A percentile compares a stretch with the other conserved stretches of the same genome.
Evolutionary conservation across 805 yeast genomes (phyloP).

Genomic region (Saturnispora sanitii): DNA sequence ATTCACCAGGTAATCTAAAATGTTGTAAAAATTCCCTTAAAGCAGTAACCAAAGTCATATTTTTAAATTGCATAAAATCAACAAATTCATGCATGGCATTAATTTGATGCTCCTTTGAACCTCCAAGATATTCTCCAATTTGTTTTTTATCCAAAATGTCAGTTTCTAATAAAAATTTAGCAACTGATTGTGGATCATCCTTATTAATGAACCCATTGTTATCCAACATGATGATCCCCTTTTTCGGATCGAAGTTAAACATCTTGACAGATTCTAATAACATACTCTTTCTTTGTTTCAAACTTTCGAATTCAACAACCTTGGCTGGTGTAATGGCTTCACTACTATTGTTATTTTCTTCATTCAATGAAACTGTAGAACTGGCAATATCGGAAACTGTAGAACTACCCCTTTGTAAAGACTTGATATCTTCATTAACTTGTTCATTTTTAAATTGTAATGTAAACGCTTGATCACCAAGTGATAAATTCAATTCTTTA

Average conservation of each 20-base stretch:
- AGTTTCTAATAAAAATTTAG: constrained; percentile 54
- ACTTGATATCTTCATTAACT: constrained; percentile 2
- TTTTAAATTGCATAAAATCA: constrained; percentile 70
- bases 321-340: constrained; percentile 59
- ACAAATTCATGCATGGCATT: constrained; percentile 90
- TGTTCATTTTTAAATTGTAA: constrained; percentile 5
- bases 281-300: constrained; percentile 75
- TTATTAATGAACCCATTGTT: constrained; percentile 53
- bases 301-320: constrained; percentile 74
- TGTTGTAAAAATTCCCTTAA: constrained; percentile 74
- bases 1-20: constrained; percentile 95
- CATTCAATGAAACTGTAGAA: constrained; percentile 17
- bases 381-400: constrained; percentile 22
- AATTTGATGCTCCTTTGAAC: constrained; percentile 67
- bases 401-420: constrained; percentile 2
- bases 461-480: constrained; percentile 41
- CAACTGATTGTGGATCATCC: constrained; percentile 58
- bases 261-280: constrained; percentile 66
- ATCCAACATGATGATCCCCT: constrained; percentile 58
- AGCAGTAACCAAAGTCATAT: constrained; percentile 70
- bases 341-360: too few species aligned
- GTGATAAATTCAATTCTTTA: constrained; percentile 77
- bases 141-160: constrained; percentile 73
- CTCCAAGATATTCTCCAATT: constrained; percentile 90
- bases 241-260: constrained; percentile 79